Evolutionary conservation across 352 stramenopile species (phyloP).

Genomic region (Phytophthora niederhauseri): DNA sequence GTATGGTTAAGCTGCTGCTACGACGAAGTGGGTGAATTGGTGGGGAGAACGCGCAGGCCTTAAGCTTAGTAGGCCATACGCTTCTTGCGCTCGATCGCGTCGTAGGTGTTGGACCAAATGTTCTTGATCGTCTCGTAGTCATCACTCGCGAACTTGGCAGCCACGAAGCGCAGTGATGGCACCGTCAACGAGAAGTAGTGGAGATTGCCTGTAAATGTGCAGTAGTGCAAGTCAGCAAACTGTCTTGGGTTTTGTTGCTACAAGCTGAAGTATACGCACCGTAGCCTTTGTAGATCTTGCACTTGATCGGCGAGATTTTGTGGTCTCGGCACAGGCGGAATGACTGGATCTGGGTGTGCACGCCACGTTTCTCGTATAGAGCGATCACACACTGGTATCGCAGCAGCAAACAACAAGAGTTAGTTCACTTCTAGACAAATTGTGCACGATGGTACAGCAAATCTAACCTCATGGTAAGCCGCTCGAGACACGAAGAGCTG

Average conservation of each 20-base stretch:
- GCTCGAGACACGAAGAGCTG: constrained; percentile 86
- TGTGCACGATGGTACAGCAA: neutral
- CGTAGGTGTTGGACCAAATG: constrained; percentile 82
- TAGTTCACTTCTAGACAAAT: neutral
- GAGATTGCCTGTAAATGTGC: constrained; percentile 52
- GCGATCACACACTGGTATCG: constrained; percentile 72
- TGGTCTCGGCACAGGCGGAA: constrained; percentile 84
- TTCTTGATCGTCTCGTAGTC: constrained; percentile 86
- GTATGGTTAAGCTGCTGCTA: constrained; percentile 8
- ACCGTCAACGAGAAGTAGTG: constrained; percentile 88
- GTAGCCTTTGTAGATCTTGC: constrained; percentile 90
- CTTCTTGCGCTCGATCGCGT: constrained; percentile 86
- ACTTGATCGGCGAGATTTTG: constrained; percentile 87
- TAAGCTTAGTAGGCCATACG: constrained; percentile 58
- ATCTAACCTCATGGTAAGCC: constrained; percentile 75
- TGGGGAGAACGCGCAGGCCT: neutral
- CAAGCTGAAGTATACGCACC: constrained; percentile 33
- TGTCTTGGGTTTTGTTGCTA: too few species aligned
- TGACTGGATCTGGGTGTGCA: constrained; percentile 86
- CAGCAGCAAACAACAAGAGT: constrained; percentile 4
- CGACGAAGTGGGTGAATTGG: constrained; percentile 8
- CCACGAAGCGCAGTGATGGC: constrained; percentile 80
- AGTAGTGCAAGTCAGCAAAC: constrained; percentile 2
- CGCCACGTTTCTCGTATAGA: constrained; percentile 82
- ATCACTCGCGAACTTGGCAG: constrained; percentile 85